These are phyloP conservation scores for Vanrija sp. DNA, from an alignment of 1,284 basidiomycete genomes.

Conservation along the genomic window DNA sequence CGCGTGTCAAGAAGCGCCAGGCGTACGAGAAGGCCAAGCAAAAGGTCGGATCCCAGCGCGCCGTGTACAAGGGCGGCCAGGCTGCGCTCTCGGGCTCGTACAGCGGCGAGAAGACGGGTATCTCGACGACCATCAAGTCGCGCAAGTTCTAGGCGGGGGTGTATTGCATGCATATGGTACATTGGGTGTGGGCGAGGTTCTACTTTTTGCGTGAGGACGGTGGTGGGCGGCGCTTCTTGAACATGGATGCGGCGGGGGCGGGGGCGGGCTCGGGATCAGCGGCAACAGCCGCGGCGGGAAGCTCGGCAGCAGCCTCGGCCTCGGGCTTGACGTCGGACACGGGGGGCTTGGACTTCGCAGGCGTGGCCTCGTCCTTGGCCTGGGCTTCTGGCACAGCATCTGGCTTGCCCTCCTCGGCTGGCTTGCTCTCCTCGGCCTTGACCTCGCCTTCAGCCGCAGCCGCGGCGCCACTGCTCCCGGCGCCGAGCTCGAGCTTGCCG, in stretches of 20 bases:
- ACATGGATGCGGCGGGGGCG: constrained; percentile 28
- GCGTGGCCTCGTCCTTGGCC: constrained; percentile 18
- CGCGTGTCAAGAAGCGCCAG: constrained; percentile 89
- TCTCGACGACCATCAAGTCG: constrained; percentile 81
- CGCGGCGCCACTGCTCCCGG: not conserved
- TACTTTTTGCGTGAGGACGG: constrained; percentile 40
- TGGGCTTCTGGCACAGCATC: not conserved
- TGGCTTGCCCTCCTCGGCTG: not conserved
- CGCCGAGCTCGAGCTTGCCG: constrained; percentile 22
- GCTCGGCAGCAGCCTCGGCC: not conserved
- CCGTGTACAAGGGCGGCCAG: constrained; percentile 81
- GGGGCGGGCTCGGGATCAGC: constrained; percentile 3
- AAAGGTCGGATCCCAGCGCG: constrained; percentile 79
- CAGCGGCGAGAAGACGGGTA: constrained; percentile 63
- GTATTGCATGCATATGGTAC: not conserved
- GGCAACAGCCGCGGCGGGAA: not conserved
- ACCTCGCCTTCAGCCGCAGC: not conserved
- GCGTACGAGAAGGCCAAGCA: constrained; percentile 91
- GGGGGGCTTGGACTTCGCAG: not conserved
- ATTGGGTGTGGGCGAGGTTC: not conserved
- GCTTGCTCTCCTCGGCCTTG: not conserved
- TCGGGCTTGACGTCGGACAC: not conserved
- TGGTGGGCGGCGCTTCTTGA: constrained; percentile 49
- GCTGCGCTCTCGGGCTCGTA: constrained; percentile 51
- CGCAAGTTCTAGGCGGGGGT: constrained; percentile 55